These are phyloP conservation scores for Boletus coccyginus DNA, from an alignment of 768 basidiomycete species.

Conservation along the genomic window DNA sequence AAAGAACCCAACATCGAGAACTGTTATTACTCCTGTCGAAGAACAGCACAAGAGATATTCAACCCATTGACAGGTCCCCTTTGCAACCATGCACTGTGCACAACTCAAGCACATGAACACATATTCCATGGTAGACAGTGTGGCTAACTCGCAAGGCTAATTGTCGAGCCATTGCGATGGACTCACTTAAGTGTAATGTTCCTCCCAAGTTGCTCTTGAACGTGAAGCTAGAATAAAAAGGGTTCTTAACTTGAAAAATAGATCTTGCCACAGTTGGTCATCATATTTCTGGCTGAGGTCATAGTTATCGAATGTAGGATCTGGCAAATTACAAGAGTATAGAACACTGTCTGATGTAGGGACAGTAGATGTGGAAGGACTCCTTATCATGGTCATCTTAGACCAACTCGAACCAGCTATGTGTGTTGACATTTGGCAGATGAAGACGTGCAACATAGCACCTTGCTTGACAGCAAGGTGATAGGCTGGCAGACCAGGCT, in stretches of 20 bases:
- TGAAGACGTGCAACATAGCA: no score
- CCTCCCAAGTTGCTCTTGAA: no score
- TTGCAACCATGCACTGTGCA: neutral
- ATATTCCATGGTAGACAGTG: no score
- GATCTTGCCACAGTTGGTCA: neutral
- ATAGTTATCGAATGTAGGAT: constrained; percentile 1
- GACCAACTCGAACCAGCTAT: constrained; percentile 1
- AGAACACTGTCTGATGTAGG: neutral
- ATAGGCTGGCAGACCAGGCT: no score
- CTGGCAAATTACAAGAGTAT: neutral
- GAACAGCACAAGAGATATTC: neutral
- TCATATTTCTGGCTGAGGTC: neutral
- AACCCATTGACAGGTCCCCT: neutral
- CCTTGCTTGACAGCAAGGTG: no score
- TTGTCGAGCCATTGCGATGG: no score
- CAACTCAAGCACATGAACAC: no score
- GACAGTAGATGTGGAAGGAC: constrained; percentile 3
- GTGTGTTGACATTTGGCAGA: no score
- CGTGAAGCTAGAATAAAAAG: no score
- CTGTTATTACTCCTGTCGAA: neutral
- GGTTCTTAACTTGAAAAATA: no score
- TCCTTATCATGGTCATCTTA: neutral
- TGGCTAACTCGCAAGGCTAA: no score
- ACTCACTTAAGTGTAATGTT: no score
- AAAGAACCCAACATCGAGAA: neutral